Evolutionary conservation across 2,329 filamentous ascomycete species (phyloP).

Genomic region (Westerdykella ornata): DNA sequence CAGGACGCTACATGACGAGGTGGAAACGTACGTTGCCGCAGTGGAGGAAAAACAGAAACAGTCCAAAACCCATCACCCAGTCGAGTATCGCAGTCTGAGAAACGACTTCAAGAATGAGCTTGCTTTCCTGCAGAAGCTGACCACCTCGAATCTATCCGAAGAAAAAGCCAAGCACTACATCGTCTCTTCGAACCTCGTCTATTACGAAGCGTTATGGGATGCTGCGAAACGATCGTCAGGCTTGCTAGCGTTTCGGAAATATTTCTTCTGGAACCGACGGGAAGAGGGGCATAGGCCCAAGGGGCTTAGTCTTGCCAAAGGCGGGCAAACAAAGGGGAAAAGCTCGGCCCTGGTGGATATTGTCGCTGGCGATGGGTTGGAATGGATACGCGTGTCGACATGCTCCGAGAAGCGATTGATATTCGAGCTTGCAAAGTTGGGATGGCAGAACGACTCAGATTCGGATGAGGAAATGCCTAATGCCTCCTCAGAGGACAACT

Average conservation of each 20-base stretch:
- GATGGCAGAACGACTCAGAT: slow-evolving; percentile 51
- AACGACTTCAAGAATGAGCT: slow-evolving; percentile 35
- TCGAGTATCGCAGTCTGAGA: slow-evolving; percentile 27
- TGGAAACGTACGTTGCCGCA: slow-evolving; percentile 37
- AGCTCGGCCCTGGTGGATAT: slow-evolving; percentile 57
- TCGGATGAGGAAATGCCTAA: slow-evolving; percentile 39
- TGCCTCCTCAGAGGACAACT: slow-evolving; percentile 29
- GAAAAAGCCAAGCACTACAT: slow-evolving; percentile 47
- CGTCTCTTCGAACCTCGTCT: slow-evolving; percentile 59
- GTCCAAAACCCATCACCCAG: slow-evolving; percentile 31
- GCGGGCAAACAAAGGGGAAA: slow-evolving; percentile 40
- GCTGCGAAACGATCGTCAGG: slow-evolving; percentile 53
- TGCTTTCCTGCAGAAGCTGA: slow-evolving; percentile 27
- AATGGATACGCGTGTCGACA: slow-evolving; percentile 65
- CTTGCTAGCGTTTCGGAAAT: slow-evolving; percentile 48
- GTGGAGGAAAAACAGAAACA: slow-evolving; percentile 27
- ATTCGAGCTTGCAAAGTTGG: slow-evolving; percentile 62
- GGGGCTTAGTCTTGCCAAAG: slow-evolving; percentile 21
- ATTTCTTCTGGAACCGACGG: slow-evolving; percentile 30
- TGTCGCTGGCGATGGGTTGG: slow-evolving; percentile 54
- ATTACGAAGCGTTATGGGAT: slow-evolving; percentile 58
- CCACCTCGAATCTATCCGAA: slow-evolving; percentile 18
- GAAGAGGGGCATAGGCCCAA: slow-evolving; percentile 21
- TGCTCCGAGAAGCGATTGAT: slow-evolving; percentile 57
- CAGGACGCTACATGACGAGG: slow-evolving; percentile 35